phyloP scores from a whole-genome alignment of 805 yeast genomes.

The Lipomyces oligophaga region DNA sequence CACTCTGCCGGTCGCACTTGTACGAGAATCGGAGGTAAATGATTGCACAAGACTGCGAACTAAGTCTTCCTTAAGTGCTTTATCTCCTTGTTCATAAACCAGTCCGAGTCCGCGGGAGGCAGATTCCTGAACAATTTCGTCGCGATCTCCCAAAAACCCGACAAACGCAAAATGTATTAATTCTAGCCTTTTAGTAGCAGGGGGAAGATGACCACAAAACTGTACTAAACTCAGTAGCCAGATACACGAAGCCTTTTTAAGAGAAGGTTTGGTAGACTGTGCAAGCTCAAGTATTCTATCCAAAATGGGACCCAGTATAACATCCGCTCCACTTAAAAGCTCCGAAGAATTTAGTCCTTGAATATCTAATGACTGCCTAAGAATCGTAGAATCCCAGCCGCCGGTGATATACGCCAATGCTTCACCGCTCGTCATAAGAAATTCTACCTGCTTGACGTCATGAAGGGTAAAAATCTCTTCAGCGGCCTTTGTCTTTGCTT shows the following conservation, averaged over 20 bases:
- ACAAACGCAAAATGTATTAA: constrained; percentile 71
- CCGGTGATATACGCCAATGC: constrained; percentile 66
- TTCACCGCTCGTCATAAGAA: constrained; percentile 76
- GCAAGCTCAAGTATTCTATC: constrained; percentile 51
- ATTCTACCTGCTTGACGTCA: constrained; percentile 68
- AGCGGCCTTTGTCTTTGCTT: constrained; percentile 37
- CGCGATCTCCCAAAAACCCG: constrained; percentile 73
- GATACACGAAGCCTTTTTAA: constrained; percentile 70
- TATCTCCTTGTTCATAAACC: constrained; percentile 72
- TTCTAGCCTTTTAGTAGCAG: constrained; percentile 45
- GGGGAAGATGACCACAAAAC: constrained; percentile 53
- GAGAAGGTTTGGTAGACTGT: constrained; percentile 62
- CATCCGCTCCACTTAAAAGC: constrained; percentile 14
- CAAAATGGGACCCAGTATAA: constrained; percentile 41
- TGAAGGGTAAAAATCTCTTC: constrained; percentile 54
- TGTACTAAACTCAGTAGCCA: constrained; percentile 82
- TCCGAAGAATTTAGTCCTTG: constrained; percentile 31
- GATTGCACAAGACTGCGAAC: constrained; percentile 70
- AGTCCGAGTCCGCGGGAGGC: constrained; percentile 85
- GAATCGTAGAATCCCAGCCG: constrained; percentile 67
- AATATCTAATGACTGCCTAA: constrained; percentile 55
- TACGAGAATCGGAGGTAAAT: constrained; percentile 58
- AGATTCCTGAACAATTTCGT: constrained; percentile 85
- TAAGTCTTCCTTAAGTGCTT: constrained; percentile 62
- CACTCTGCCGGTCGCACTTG: constrained; percentile 56